Percentiles rank a stretch among this genome's conserved stretches.
Conservation (phyloP, 2,329 filamentous ascomycete genomes). For the Aspergillus brunneoviolaceus region DNA sequence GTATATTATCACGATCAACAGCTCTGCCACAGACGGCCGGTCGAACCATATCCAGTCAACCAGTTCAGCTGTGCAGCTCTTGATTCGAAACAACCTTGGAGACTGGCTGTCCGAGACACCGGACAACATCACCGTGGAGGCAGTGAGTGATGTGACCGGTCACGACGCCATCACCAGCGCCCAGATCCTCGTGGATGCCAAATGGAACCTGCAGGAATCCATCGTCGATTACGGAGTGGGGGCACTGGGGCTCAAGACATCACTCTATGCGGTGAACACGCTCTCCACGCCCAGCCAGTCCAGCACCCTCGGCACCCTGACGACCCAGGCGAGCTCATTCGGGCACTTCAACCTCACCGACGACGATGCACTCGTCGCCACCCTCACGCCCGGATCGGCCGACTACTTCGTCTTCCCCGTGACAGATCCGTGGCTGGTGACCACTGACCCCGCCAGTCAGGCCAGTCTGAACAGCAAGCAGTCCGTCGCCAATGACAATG, state of each 20-base stretch:
- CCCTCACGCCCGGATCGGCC: background rate
- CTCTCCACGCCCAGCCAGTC: slow-evolving; percentile 1
- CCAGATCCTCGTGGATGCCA: background rate
- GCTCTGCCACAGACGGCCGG: background rate
- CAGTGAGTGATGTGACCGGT: background rate
- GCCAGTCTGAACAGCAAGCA: slow-evolving; percentile 2
- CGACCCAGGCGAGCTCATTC: slow-evolving; percentile 3
- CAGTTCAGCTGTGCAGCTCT: background rate
- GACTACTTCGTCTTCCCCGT: slow-evolving; percentile 3
- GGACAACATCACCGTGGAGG: background rate
- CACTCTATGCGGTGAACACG: background rate
- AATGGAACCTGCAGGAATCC: background rate
- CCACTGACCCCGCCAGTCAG: background rate
- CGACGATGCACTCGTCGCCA: background rate
- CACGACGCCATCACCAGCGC: background rate
- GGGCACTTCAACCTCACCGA: background rate
- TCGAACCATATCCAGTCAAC: slow-evolving; percentile 6
- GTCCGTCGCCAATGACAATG: background rate
- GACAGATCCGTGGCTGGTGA: slow-evolving; percentile 4
- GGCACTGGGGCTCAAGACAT: slow-evolving; percentile 1
- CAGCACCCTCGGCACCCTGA: slow-evolving; percentile 2
- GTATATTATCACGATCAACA: slow-evolving; percentile 3
- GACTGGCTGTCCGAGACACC: background rate
- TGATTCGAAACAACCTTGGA: slow-evolving; percentile 7
- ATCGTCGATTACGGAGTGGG: slow-evolving; percentile 3